Conservation (phyloP, 768 basidiomycete genomes). For the Brasilioporus rufonigricans region DNA sequence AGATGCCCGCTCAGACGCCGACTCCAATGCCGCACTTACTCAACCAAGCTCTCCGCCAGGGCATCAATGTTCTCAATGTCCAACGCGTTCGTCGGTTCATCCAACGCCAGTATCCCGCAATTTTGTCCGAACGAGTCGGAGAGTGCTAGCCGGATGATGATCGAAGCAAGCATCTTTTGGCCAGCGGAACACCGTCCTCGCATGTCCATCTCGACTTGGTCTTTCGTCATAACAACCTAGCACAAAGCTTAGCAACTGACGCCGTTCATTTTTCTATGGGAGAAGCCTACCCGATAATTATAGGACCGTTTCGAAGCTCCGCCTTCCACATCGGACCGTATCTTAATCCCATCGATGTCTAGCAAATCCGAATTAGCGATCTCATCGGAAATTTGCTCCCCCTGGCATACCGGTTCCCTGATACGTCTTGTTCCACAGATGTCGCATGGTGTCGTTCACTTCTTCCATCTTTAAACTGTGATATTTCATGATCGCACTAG, state of each 20-base stretch:
- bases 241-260: slow-evolving; percentile 13
- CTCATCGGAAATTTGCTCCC: neutral
- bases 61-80: slow-evolving; percentile 97
- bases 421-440: slow-evolving; percentile 98
- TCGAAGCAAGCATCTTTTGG: slow-evolving; percentile 97
- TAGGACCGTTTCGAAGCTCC: slow-evolving; percentile 89
- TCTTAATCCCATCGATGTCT: slow-evolving; percentile 98
- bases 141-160: slow-evolving; percentile 94
- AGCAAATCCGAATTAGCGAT: slow-evolving; percentile 13
- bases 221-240: slow-evolving; percentile 98
- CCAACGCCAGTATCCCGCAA: slow-evolving; percentile 95
- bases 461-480: slow-evolving; percentile 98
- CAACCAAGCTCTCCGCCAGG: slow-evolving; percentile 85
- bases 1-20: neutral
- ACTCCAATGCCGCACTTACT: slow-evolving; percentile 52
- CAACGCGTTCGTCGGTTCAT: slow-evolving; percentile 97
- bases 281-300: slow-evolving; percentile 81
- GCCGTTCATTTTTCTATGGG: slow-evolving; percentile 2
- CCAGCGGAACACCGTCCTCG: slow-evolving; percentile 97
- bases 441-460: slow-evolving; percentile 96
- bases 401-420: slow-evolving; percentile 82
- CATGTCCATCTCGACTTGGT: slow-evolving; percentile 99
- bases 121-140: slow-evolving; percentile 98
- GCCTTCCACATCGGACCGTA: slow-evolving; percentile 91
- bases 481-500: slow-evolving; percentile 97